Percentiles rank a stretch among this genome's conserved stretches.
These are phyloP conservation scores for Aspergillus incahuasiensis DNA, from an alignment of 495 filamentous ascomycete genomes.

Conservation along the genomic window DNA sequence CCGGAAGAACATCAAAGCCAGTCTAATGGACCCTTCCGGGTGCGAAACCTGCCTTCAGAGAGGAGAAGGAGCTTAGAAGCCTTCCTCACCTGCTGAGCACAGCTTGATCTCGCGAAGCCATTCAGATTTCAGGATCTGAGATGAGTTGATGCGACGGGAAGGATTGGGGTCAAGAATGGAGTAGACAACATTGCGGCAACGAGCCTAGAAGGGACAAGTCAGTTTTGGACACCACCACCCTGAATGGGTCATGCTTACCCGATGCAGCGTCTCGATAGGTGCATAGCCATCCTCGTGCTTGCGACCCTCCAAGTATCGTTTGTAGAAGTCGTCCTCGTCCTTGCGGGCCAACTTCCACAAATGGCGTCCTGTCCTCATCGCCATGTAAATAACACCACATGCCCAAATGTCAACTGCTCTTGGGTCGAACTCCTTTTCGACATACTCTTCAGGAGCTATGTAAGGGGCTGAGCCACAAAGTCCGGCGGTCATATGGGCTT, in stretches of 20 bases:
- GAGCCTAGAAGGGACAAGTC: constrained; percentile 58
- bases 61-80: constrained; percentile 46
- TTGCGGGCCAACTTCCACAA: constrained; percentile 93
- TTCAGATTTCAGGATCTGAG: constrained; percentile 94
- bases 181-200: constrained; percentile 98
- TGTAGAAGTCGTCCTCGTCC: constrained; percentile 96
- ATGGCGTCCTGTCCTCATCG: constrained; percentile 95
- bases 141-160: constrained; percentile 85
- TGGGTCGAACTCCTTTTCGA: constrained; percentile 92
- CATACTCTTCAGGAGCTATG: constrained; percentile 96
- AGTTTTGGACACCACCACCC: constrained; percentile 24
- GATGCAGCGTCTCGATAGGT: constrained; percentile 91
- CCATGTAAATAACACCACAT: constrained; percentile 99
- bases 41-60: constrained; percentile 1
- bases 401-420: constrained; percentile 97
- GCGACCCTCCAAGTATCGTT: constrained; percentile 84
- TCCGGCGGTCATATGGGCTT: constrained; percentile 95
- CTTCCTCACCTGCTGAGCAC: constrained; percentile 93
- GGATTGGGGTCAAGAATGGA: constrained; percentile 95
- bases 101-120: constrained; percentile 97
- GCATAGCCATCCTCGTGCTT: constrained; percentile 92
- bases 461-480: constrained; percentile 96
- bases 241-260: constrained; percentile 55
- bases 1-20: constrained; percentile 11
- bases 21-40: constrained; percentile 6